Evolutionary conservation across 305 asterid genomes (phyloP), one percentile per base, ranked within the genome.

Genomic region (Rubia tinctorum): DNA sequence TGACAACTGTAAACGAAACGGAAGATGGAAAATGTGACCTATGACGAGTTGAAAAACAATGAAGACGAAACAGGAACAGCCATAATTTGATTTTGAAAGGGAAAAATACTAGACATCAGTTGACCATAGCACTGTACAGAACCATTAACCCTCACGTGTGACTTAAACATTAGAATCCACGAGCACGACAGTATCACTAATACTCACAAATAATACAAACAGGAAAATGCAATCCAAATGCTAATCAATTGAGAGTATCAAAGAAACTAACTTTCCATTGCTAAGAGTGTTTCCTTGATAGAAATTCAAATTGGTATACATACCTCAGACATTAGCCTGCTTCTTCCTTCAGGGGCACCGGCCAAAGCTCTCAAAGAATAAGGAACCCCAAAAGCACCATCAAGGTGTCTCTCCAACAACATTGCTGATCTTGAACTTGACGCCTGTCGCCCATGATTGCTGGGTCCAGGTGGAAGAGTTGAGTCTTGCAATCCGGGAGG

Each of bases 341-440:
- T 81, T 83, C 97, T 85, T 81, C 96, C 96, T 84, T 88, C 95
- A 82, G 86, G 73, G 23, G 85, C 93, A 71, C 86, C 85, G 75
- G 92, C 89, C 80, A 88, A 79, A 74, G 82, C 77, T 77, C 90
- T 81, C 51, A 83, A 73, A 12, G 94, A 75, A 86, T 86, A 71
- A 72, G 96, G 91, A 72, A 80, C 65, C 67, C 90, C 89, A 17
- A 80, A 74, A 73, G 89, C 87, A 82, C 88, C 81, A 71, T 90
- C 89, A 61, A 80, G 80, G 49, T 87, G 93, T 79, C 98, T 91
- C 87, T 88, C 97, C 85, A 87, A 76, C 81, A 88, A 65, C 73
- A 83, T 58, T 43, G 91, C 91, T 42, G 97, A 72, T 78, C 98
- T 89, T 20, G 87, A 76, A 80, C 68, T 80, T 14, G 90, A 73